Conservation (phyloP, 163 green algal species). For the Scenedesmus sp. region DNA sequence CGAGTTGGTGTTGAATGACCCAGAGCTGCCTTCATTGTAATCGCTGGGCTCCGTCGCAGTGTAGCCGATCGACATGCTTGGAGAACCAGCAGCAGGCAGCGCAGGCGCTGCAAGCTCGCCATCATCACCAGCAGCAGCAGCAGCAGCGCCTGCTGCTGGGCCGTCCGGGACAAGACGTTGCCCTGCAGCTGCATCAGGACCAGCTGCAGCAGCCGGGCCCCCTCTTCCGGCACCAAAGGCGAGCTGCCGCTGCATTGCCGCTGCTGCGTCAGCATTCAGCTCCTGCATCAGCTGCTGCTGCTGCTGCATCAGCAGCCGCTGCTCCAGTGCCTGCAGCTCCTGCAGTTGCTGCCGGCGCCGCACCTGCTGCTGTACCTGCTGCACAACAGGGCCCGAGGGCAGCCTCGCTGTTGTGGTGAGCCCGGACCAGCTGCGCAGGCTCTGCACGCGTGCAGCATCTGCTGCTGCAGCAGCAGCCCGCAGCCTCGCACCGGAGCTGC, state of each 20-base stretch:
- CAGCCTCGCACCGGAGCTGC: neutral
- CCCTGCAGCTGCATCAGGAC: neutral
- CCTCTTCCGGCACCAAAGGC: neutral
- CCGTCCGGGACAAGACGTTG: neutral
- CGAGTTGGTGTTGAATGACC: neutral
- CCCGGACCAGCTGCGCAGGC: neutral
- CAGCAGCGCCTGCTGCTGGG: neutral
- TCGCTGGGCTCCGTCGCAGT: neutral
- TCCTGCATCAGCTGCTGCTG: neutral
- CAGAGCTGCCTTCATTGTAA: neutral
- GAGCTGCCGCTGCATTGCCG: neutral
- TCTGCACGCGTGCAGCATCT: neutral
- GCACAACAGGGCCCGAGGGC: neutral
- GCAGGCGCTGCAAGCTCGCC: neutral
- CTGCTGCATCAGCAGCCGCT: neutral
- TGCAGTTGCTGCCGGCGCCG: neutral
- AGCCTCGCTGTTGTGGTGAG: neutral
- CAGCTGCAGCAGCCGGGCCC: neutral
- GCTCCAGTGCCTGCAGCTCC: neutral
- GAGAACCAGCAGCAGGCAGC: neutral
- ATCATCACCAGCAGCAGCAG: neutral
- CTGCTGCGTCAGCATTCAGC: neutral
- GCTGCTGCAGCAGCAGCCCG: neutral
- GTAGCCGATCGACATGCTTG: neutral
- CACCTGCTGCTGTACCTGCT: neutral